Evolutionary conservation across 768 basidiomycete species (phyloP), one percentile per base, ranked within the genome.

Genomic region (Lyophyllum semitale): DNA sequence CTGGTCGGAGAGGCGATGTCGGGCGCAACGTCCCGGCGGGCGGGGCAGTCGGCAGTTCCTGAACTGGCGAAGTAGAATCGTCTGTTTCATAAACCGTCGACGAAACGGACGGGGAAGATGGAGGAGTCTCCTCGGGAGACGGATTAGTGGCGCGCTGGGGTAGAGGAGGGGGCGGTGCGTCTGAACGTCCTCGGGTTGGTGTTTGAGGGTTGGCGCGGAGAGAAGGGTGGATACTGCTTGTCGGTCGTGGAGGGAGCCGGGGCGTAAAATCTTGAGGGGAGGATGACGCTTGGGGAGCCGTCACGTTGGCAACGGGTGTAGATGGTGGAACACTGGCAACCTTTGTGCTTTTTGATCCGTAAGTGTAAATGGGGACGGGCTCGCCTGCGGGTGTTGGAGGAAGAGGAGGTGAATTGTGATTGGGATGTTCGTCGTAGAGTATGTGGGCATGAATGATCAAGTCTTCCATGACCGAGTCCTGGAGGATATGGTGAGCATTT

Each of bases 191-290:
- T 59, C 71, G 73, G 18, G 66, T 77, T 4, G 87, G 84, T 0
- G 84, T 78, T 32, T 72, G 66, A 17, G 77, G 74, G 63, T 78
- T 78, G 8, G 76, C 74, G 25, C 89, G 82, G 22, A 83, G 73
- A 12, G 89, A 91, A 12, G 90, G 91, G 59, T 93, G 91, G 50
- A 93, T 92, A 64, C 90, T 92, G 43, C 77, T 81, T 13, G 81
- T 73, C 3, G 91, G 91, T 25, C 87, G 82, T 4, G 79, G 64
- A 7, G 91, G 90, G 20, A 91, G 75, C 33, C 79, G 79, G 0
- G 91, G 91, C 0, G 85, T 80, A 59, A 92, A 93, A 68, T 93
- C 91, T 60, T 86, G 84, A 29, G 77, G 74, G 11, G 74, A 66
- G 27, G 70, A 60, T 17, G 67, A 57, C 11, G 57, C 43, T 11